Conservation (phyloP, 345 rosid genomes). For the Carallia pectinifolia region DNA sequence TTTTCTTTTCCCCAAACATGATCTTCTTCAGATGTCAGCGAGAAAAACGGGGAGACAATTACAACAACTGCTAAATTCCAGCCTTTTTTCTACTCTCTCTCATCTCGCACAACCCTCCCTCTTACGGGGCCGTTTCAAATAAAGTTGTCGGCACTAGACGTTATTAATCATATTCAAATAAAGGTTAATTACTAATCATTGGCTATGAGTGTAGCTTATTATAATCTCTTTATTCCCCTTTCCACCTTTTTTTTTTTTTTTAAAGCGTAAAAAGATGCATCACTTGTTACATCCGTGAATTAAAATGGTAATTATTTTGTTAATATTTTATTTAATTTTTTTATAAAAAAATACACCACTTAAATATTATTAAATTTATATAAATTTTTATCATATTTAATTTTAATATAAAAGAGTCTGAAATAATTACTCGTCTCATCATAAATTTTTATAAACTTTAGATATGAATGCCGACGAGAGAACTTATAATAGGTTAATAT, state of each 20-base stretch:
- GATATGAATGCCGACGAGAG: too few relatives aligned
- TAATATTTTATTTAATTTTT: neutral
- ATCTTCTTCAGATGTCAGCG: neutral
- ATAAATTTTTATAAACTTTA: too few relatives aligned
- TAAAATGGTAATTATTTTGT: neutral
- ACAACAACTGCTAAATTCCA: slow-evolving; percentile 11
- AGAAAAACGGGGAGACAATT: neutral
- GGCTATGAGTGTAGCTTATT: slow-evolving; percentile 20
- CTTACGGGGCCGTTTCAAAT: slow-evolving; percentile 41
- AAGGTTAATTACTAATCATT: slow-evolving; percentile 21
- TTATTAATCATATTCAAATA: slow-evolving; percentile 38
- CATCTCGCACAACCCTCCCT: neutral
- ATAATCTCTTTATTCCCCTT: slow-evolving; percentile 13
- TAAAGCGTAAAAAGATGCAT: too few relatives aligned
- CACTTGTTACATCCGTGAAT: too few relatives aligned
- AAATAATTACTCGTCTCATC: too few relatives aligned
- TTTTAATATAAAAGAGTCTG: too few relatives aligned
- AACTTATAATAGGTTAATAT: too few relatives aligned
- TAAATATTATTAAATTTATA: too few relatives aligned
- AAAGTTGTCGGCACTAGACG: slow-evolving; percentile 41
- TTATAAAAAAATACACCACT: too few relatives aligned
- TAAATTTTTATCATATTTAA: too few relatives aligned
- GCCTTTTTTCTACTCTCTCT: slow-evolving; percentile 13
- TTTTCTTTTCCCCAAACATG: slow-evolving; percentile 17
- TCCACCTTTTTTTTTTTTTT: neutral